Percentiles rank a stretch among this genome's conserved stretches.
phyloP scores from a whole-genome alignment of 2,329 filamentous ascomycete genomes.

The Verticillium dahliae region DNA sequence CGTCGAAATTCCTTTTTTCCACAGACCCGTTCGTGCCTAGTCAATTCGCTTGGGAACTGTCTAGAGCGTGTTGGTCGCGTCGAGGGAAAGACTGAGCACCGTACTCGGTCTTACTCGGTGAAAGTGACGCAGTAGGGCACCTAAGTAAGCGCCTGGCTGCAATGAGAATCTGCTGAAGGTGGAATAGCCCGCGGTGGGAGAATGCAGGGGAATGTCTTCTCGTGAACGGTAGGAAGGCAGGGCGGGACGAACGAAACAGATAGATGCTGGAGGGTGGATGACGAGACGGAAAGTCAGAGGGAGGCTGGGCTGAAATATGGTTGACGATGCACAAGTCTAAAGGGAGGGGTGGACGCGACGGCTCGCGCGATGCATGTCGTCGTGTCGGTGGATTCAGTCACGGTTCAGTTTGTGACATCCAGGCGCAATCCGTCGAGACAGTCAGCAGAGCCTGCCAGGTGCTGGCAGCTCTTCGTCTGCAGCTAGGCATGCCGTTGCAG shows the following conservation, averaged over 20 bases:
- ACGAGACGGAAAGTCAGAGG: neutral
- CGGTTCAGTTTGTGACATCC: neutral
- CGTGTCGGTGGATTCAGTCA: neutral
- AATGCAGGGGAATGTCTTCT: neutral
- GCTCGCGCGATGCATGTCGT: slow-evolving; percentile 7
- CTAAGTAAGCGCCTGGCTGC: no score
- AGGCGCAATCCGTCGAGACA: neutral
- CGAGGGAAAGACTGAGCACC: neutral
- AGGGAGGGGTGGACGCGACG: slow-evolving; percentile 10
- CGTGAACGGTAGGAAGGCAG: neutral
- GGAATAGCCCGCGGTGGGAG: neutral
- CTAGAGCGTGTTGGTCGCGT: neutral
- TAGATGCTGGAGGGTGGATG: neutral
- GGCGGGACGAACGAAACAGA: neutral
- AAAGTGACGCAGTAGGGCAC: neutral
- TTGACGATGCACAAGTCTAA: neutral
- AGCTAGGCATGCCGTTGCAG: neutral
- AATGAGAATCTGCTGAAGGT: neutral
- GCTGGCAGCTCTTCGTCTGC: neutral
- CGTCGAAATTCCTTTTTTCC: neutral
- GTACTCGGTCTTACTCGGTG: neutral
- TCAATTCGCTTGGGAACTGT: neutral
- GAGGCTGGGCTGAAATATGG: neutral
- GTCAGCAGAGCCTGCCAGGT: neutral
- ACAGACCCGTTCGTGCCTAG: no score